Percentiles rank a stretch among this genome's conserved stretches.
These are phyloP conservation scores for Abrus pulchellus DNA, from an alignment of 306 rosid species.

Conservation along the genomic window DNA sequence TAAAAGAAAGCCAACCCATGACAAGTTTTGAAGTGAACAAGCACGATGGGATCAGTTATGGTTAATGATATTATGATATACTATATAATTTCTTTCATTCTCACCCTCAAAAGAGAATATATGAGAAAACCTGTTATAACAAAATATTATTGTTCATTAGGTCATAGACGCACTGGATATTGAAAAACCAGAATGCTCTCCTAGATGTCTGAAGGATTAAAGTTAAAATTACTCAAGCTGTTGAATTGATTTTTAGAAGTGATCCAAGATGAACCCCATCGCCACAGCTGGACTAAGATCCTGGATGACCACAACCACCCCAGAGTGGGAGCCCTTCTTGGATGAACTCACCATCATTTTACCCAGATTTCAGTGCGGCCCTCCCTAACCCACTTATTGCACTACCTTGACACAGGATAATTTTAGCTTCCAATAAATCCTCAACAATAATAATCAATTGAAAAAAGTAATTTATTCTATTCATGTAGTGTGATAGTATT, in stretches of 20 bases:
- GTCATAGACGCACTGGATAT: background rate
- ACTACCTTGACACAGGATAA: background rate
- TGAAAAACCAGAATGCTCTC: conserved; percentile 7
- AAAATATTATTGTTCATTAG: conserved; percentile 12
- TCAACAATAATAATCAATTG: background rate
- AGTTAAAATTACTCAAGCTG: background rate
- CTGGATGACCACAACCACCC: too few relatives aligned
- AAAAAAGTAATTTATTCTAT: conserved; percentile 6
- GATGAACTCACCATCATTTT: too few relatives aligned
- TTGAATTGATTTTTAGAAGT: background rate
- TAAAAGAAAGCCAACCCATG: conserved; percentile 10
- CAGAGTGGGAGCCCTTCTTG: too few relatives aligned
- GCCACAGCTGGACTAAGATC: too few relatives aligned
- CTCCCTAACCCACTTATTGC: too few relatives aligned
- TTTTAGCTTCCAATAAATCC: conserved; percentile 25
- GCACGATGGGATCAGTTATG: background rate
- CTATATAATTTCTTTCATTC: background rate
- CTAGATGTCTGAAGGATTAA: background rate
- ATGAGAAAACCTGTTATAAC: background rate
- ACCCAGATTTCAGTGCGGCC: too few relatives aligned
- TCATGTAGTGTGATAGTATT: background rate
- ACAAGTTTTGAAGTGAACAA: conserved; percentile 15
- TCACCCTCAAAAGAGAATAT: background rate
- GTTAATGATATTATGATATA: background rate
- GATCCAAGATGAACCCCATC: too few relatives aligned